Evolutionary conservation across 345 rosid genomes (phyloP), one percentile per base, ranked within the genome.

Genomic region (Sisymbrium irio): DNA sequence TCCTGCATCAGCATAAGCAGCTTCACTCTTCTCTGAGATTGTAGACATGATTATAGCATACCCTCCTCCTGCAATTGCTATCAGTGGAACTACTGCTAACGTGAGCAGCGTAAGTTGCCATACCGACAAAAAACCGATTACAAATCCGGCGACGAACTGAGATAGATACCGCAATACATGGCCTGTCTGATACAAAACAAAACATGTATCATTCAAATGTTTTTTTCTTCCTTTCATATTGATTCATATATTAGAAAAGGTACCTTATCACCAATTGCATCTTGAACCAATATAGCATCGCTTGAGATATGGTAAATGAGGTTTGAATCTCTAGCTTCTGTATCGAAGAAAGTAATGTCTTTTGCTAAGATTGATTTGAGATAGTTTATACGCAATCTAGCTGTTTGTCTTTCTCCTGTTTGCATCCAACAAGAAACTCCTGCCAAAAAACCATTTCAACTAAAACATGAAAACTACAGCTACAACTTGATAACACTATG

Each of bases 241-340:
- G n/a, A n/a, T n/a, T n/a, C 53, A 68, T 69, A 44, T 14, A 4
- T 14, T 28, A 32, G 30, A 46, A 12, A 39, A n/a, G 13, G 6
- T 80, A 93, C 97, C 88, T 93, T 90, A 76, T 93, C 96, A 36
- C 97, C 93, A 14, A 93, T 88, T 6, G 91, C 97, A 77, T 93
- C 98, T 77, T 93, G 97, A 40, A 93, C 87, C 46, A 90, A 84
- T 69, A 93, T 78, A n/a, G 90, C 95, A 37, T 88, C 98, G 19
- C 92, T 93, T 12, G 92, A 86, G 42, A 93, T 93, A 69, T 84
- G 95, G 71, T 73, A 86, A 36, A 85, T 73, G 40, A 90, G 65
- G 71, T 87, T 87, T 14, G 82, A 81, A 78, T 86, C 96, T 86
- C 83, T 85, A 20, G 88, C 96, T 83, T 87, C 84, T 0, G 82